These are phyloP conservation scores for Fermentozyma sake DNA, from an alignment of 1,139 yeast genomes.

Conservation along the genomic window DNA sequence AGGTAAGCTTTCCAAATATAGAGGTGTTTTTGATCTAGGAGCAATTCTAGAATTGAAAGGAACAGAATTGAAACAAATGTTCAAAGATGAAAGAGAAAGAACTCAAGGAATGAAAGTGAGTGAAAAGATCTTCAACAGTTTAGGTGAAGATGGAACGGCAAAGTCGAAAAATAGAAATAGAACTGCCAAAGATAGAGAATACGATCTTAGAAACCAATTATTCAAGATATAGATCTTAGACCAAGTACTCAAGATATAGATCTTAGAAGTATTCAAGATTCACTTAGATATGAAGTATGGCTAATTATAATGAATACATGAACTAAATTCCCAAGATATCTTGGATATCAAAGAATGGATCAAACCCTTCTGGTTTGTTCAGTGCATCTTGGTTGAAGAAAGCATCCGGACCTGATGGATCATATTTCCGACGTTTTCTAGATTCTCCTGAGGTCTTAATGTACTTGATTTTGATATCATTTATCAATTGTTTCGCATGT, in stretches of 20 bases:
- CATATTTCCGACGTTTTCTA: constrained; percentile 12
- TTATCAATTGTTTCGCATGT: constrained; percentile 16
- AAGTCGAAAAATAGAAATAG: constrained; percentile 33
- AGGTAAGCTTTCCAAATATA: constrained; percentile 39
- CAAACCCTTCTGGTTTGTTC: constrained; percentile 17
- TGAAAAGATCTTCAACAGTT: constrained; percentile 26
- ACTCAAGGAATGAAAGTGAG: constrained; percentile 26
- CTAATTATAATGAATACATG: no score
- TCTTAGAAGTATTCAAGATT: not conserved
- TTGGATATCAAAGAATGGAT: constrained; percentile 31
- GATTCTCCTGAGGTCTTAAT: constrained; percentile 12
- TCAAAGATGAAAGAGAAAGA: constrained; percentile 29
- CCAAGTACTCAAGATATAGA: constrained; percentile 1
- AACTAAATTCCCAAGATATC: constrained; percentile 19
- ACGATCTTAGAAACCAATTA: constrained; percentile 35
- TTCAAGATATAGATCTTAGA: constrained; percentile 33
- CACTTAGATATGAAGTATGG: constrained; percentile 1
- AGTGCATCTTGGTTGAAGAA: constrained; percentile 10
- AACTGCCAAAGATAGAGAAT: constrained; percentile 45
- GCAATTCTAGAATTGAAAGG: constrained; percentile 30
- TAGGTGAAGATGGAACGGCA: constrained; percentile 41
- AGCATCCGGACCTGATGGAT: constrained; percentile 7
- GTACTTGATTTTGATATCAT: constrained; percentile 16
- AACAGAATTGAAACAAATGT: constrained; percentile 19
- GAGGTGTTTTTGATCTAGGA: constrained; percentile 35